These are phyloP conservation scores for Botrytis squamosa DNA, from an alignment of 2,329 filamentous ascomycete genomes.

Conservation along the genomic window DNA sequence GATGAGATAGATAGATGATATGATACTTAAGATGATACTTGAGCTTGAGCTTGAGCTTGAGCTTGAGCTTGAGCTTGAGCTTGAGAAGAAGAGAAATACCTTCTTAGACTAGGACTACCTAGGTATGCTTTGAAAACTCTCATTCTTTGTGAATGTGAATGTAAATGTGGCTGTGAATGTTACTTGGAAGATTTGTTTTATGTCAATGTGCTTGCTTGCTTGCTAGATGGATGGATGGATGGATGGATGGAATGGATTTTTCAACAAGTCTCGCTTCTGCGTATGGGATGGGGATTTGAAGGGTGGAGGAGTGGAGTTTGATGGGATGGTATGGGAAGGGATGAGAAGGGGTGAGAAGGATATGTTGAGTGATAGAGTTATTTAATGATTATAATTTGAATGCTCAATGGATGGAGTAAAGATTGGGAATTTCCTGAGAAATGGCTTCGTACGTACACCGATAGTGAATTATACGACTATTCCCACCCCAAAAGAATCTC, in stretches of 20 bases:
- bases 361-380: background rate
- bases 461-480: too few relatives aligned
- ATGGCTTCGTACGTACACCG: background rate
- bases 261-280: too few relatives aligned
- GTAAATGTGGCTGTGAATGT: background rate
- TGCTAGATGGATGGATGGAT: too few relatives aligned
- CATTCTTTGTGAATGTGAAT: background rate
- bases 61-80: too few relatives aligned
- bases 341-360: background rate
- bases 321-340: background rate
- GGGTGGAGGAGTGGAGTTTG: background rate
- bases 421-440: background rate
- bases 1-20: background rate
- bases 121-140: background rate
- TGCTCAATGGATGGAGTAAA: background rate
- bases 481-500: too few relatives aligned
- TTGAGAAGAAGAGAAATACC: too few relatives aligned
- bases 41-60: background rate
- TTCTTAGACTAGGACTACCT: too few relatives aligned
- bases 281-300: too few relatives aligned
- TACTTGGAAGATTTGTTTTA: too few relatives aligned
- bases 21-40: background rate
- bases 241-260: too few relatives aligned
- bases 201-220: too few relatives aligned
- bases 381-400: background rate